These are phyloP conservation scores for Corchorus capsularis DNA, from an alignment of 345 rosid species.

Conservation along the genomic window DNA sequence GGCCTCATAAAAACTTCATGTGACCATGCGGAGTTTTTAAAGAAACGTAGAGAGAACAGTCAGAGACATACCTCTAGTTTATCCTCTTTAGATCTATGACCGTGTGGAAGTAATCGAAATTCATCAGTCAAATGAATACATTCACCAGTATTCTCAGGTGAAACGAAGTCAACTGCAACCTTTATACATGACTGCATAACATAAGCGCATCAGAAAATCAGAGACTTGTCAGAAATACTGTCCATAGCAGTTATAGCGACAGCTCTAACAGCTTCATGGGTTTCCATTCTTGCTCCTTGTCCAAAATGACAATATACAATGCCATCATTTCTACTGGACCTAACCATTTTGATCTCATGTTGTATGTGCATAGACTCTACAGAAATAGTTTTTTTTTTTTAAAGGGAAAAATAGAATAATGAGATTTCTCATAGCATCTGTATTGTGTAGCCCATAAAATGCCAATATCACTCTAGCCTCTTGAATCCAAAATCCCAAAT, in stretches of 20 bases:
- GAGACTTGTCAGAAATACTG: neutral
- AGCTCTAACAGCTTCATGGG: neutral
- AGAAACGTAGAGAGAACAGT: neutral
- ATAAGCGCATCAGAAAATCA: neutral
- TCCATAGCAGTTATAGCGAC: neutral
- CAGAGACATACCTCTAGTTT: conserved; percentile 42
- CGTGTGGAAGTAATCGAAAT: conserved; percentile 46
- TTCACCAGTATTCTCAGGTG: conserved; percentile 59
- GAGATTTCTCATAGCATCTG: neutral
- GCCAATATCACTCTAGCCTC: neutral
- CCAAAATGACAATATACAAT: neutral
- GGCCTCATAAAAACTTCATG: neutral
- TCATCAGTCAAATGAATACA: conserved; percentile 59
- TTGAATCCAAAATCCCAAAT: neutral
- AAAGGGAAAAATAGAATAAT: neutral
- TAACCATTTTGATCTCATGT: neutral
- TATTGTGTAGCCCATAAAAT: neutral
- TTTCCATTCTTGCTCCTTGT: neutral
- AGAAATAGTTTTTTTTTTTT: neutral
- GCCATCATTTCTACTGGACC: neutral
- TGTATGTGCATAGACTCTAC: neutral
- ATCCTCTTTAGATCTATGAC: conserved; percentile 53
- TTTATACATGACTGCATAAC: conserved; percentile 47
- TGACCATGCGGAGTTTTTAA: neutral
- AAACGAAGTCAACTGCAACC: conserved; percentile 58